These are phyloP conservation scores for Zanthoxylum bungeanum DNA, from an alignment of 345 rosid species.

Conservation along the genomic window DNA sequence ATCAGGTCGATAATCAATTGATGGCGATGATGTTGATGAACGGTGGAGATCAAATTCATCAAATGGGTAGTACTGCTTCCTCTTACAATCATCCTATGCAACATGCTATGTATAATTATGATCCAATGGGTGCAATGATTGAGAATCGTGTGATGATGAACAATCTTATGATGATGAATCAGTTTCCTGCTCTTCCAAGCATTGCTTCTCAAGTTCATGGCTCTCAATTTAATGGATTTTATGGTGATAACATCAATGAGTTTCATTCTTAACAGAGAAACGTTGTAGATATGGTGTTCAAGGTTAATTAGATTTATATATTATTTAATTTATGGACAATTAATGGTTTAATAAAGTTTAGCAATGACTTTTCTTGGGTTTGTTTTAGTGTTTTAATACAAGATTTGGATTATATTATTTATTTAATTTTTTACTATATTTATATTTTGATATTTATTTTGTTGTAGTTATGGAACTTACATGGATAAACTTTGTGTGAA, in stretches of 20 bases:
- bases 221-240: constrained; percentile 1
- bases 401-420: no score
- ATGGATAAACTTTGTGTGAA: no score
- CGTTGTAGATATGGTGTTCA: not conserved
- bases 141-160: not conserved
- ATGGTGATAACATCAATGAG: not conserved
- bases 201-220: not conserved
- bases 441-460: no score
- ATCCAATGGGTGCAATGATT: not conserved
- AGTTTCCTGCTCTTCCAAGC: not conserved
- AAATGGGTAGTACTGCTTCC: not conserved
- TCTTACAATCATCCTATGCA: not conserved
- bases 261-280: not conserved
- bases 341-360: not conserved
- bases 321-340: no score
- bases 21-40: not conserved
- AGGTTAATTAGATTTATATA: not conserved
- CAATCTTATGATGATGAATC: no score
- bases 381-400: no score
- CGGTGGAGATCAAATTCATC: not conserved
- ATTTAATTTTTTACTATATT: no score
- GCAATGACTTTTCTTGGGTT: not conserved
- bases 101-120: not conserved
- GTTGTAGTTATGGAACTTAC: no score
- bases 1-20: not conserved